Evolutionary conservation across 2,329 filamentous ascomycete species (phyloP).

Genomic region (Phaeosphaeria sp.): DNA sequence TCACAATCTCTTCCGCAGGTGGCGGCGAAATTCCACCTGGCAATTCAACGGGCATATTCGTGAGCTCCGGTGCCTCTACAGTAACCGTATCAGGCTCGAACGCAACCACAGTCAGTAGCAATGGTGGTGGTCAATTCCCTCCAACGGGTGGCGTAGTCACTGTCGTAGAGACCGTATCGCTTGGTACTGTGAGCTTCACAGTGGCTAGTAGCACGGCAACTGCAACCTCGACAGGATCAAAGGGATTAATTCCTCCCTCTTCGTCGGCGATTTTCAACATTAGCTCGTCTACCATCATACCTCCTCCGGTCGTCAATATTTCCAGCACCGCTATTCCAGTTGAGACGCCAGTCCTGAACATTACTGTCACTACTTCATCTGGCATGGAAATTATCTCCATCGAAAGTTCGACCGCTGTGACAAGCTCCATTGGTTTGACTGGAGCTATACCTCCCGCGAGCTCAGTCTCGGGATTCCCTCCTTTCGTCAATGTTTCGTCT

Average conservation of each 20-base stretch:
- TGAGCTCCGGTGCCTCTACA: background rate
- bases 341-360: conserved; percentile 3
- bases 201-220: conserved; percentile 15
- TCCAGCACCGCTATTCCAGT: conserved; percentile 6
- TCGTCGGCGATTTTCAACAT: background rate
- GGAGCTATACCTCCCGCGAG: conserved; percentile 15
- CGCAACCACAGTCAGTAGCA: background rate
- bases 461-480: background rate
- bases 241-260: background rate
- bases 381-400: background rate
- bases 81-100: background rate
- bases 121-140: background rate
- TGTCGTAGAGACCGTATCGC: conserved; percentile 2
- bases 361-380: conserved; percentile 2
- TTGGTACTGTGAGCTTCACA: conserved; percentile 16
- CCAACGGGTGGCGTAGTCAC: background rate
- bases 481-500: conserved; percentile 6
- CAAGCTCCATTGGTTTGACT: conserved; percentile 7
- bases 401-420: conserved; percentile 9
- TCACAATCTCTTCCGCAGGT: conserved; percentile 13
- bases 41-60: background rate
- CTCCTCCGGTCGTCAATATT: conserved; percentile 5
- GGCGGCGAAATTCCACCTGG: conserved; percentile 9
- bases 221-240: conserved; percentile 2
- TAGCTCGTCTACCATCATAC: conserved; percentile 10